Conservation (phyloP, 2,329 filamentous ascomycete species). For the Fusarium musae region DNA sequence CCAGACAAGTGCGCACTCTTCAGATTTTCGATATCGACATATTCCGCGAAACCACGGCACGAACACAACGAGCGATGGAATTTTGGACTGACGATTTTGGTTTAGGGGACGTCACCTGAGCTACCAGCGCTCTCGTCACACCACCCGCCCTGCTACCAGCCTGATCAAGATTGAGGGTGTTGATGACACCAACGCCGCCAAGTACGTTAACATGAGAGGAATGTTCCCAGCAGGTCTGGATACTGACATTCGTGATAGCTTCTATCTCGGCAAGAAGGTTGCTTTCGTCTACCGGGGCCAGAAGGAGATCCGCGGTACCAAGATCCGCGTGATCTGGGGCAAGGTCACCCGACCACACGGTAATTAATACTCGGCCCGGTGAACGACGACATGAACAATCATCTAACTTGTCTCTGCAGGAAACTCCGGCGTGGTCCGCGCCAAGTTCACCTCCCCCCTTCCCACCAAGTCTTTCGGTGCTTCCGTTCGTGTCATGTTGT, state of each 20-base stretch:
- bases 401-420: slow-evolving; percentile 61
- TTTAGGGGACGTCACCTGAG: slow-evolving; percentile 94
- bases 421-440: slow-evolving; percentile 97
- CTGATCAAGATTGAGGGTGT: slow-evolving; percentile 99
- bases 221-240: slow-evolving; percentile 1
- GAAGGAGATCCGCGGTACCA: slow-evolving; percentile 95
- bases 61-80: slow-evolving; percentile 37
- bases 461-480: slow-evolving; percentile 97
- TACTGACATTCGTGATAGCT: slow-evolving; percentile 60
- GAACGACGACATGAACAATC: background rate
- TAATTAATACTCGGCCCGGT: slow-evolving; percentile 57
- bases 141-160: slow-evolving; percentile 88
- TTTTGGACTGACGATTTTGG: slow-evolving; percentile 46
- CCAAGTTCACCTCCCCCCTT: slow-evolving; percentile 96
- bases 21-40: slow-evolving; percentile 40
- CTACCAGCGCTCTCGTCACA: slow-evolving; percentile 96
- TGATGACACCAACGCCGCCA: slow-evolving; percentile 87
- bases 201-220: slow-evolving; percentile 65
- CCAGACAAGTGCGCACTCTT: slow-evolving; percentile 23
- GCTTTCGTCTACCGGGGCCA: slow-evolving; percentile 98
- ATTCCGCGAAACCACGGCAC: slow-evolving; percentile 39
- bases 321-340: slow-evolving; percentile 99
- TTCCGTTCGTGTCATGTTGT: slow-evolving; percentile 96
- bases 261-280: slow-evolving; percentile 99
- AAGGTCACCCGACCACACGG: slow-evolving; percentile 97